Conservation (phyloP, 495 filamentous ascomycete species). For the Trichoderma orchidacearum region DNA sequence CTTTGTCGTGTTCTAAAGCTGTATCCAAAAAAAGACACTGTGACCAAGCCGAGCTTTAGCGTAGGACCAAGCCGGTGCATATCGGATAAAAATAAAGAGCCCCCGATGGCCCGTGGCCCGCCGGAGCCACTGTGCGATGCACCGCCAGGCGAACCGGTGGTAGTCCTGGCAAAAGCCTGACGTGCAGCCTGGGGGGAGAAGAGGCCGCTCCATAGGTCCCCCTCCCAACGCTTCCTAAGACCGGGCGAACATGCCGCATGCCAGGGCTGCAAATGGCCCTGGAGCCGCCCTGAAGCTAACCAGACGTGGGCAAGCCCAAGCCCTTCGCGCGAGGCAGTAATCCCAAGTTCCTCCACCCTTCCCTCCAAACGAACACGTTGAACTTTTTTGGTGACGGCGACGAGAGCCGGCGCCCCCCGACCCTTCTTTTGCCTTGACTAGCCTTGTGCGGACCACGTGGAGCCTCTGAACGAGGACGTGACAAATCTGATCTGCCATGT, state of each 20-base stretch:
- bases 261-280: no score
- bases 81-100: no score
- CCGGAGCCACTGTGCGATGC: neutral
- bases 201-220: no score
- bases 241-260: no score
- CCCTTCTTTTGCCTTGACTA: neutral
- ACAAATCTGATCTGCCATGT: neutral
- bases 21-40: no score
- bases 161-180: no score
- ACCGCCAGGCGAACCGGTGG: no score
- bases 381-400: neutral
- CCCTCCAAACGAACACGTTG: neutral
- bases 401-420: neutral
- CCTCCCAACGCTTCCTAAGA: no score
- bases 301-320: neutral
- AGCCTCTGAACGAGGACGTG: neutral
- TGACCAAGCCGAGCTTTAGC: neutral
- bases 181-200: neutral
- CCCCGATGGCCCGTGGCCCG: neutral
- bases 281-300: constrained; percentile 1
- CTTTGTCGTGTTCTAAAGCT: no score
- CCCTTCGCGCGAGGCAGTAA: neutral
- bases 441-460: neutral
- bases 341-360: neutral
- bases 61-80: neutral